A percentile compares a stretch with the other conserved stretches of the same genome.
phyloP scores from a whole-genome alignment of 257 asterid species.

The Solanum tacnaense region DNA sequence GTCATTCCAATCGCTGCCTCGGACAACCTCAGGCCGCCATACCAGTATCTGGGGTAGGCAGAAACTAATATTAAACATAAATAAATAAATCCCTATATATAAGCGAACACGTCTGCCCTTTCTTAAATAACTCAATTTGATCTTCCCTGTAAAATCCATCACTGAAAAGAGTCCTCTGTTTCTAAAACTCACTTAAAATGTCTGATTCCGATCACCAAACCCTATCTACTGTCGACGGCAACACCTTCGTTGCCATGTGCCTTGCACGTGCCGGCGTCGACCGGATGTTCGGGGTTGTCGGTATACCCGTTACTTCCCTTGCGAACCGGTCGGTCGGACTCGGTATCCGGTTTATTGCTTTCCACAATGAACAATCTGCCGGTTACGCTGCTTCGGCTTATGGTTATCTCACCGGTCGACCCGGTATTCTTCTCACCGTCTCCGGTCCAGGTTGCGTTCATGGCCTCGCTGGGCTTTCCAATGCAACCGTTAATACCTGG shows the following conservation, averaged over 20 bases:
- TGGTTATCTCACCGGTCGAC: constrained; percentile 81
- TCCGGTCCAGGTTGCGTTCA: constrained; percentile 97
- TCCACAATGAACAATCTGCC: constrained; percentile 95
- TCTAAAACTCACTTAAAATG: constrained; percentile 12
- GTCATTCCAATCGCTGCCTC: neutral
- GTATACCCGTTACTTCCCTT: constrained; percentile 78
- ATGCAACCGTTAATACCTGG: constrained; percentile 76
- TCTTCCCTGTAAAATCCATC: neutral
- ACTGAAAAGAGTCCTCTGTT: neutral
- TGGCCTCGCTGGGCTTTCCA: constrained; percentile 87
- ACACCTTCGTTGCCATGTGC: constrained; percentile 60
- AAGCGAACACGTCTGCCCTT: neutral
- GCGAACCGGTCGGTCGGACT: constrained; percentile 66
- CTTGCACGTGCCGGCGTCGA: constrained; percentile 60
- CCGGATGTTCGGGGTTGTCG: constrained; percentile 82
- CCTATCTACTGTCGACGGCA: constrained; percentile 40
- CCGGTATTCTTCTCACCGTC: constrained; percentile 84
- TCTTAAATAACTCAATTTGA: neutral
- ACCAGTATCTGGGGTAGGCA: neutral
- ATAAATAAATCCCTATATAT: neutral
- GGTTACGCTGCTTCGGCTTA: constrained; percentile 98
- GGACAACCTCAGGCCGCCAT: neutral
- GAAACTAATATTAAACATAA: neutral
- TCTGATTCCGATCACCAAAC: constrained; percentile 20
- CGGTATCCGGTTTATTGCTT: constrained; percentile 83